Evolutionary conservation across 805 yeast genomes (phyloP).

Genomic region (Starmerella roubikii): DNA sequence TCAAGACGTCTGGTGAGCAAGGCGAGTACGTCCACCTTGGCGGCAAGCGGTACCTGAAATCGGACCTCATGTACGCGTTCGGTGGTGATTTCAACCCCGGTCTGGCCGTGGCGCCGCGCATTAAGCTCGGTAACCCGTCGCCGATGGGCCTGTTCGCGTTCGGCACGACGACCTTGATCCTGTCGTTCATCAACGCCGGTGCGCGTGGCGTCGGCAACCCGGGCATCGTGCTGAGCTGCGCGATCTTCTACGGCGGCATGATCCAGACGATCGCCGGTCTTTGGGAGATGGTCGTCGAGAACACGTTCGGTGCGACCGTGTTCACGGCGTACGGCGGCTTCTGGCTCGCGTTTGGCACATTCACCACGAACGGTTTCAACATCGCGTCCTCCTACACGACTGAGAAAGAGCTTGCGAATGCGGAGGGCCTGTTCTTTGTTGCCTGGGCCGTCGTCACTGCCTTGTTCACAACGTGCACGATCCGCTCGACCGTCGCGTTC

Average conservation of each 20-base stretch:
- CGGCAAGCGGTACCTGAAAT: constrained; percentile 32
- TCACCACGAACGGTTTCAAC: constrained; percentile 39
- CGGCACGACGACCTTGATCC: constrained; percentile 48
- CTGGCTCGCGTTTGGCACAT: constrained; percentile 53
- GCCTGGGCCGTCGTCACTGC: constrained; percentile 56
- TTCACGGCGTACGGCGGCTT: constrained; percentile 40
- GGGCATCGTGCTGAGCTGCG: constrained; percentile 44
- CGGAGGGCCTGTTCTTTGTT: constrained; percentile 44
- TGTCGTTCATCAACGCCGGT: constrained; percentile 40
- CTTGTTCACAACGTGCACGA: constrained; percentile 39
- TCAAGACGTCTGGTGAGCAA: constrained; percentile 15
- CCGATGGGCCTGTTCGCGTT: constrained; percentile 50
- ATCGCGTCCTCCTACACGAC: constrained; percentile 32
- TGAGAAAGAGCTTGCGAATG: constrained; percentile 28
- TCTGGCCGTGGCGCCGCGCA: constrained; percentile 29
- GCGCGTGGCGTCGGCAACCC: constrained; percentile 45
- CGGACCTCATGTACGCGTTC: constrained; percentile 45
- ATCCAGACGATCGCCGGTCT: constrained; percentile 53
- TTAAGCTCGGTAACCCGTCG: constrained; percentile 48
- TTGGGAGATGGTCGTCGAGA: constrained; percentile 53
- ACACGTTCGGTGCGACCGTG: constrained; percentile 49
- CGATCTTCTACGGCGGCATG: constrained; percentile 50
- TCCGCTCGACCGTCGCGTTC: constrained; percentile 54
- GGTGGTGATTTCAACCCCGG: constrained; percentile 43
- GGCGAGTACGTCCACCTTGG: constrained; percentile 26